These are phyloP conservation scores for Meredithiella fracta DNA, from an alignment of 2,329 filamentous ascomycete species.

Conservation along the genomic window DNA sequence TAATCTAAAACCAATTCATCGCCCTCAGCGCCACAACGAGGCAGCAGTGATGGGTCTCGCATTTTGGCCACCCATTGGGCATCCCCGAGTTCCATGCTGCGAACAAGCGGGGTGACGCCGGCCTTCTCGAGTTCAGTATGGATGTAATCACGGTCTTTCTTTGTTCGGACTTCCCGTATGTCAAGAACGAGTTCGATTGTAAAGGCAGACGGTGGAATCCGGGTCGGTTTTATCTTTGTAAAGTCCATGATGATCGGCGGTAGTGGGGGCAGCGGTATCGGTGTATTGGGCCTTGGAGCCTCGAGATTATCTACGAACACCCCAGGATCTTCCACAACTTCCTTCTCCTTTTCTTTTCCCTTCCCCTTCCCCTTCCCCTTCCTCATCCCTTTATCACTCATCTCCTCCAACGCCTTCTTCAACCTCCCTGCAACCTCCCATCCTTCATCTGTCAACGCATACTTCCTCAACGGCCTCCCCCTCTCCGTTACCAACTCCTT, in stretches of 20 bases:
- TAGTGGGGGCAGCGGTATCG: not conserved
- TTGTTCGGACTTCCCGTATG: slow-evolving; percentile 55
- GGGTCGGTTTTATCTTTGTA: slow-evolving; percentile 35
- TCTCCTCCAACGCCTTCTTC: slow-evolving; percentile 21
- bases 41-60: slow-evolving; percentile 39
- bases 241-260: not conserved
- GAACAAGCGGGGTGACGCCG: slow-evolving; percentile 48
- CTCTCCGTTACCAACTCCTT: slow-evolving; percentile 61
- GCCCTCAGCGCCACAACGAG: slow-evolving; percentile 41
- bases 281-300: not conserved
- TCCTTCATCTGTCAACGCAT: slow-evolving; percentile 58
- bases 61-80: slow-evolving; percentile 65
- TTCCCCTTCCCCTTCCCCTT: not conserved
- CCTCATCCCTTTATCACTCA: not conserved
- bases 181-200: slow-evolving; percentile 59
- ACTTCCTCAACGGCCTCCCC: slow-evolving; percentile 50
- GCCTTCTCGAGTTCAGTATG: slow-evolving; percentile 52
- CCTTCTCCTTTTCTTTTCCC: too few relatives aligned
- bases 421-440: slow-evolving; percentile 58
- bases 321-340: too few relatives aligned
- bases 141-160: slow-evolving; percentile 61
- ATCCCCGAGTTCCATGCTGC: slow-evolving; percentile 56
- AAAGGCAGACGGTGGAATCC: slow-evolving; percentile 48
- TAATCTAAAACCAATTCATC: slow-evolving; percentile 62
- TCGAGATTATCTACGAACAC: too few relatives aligned